Base-by-base conservation (phyloP, 75 land plant genomes). In the Azolla pinnata region DNA sequence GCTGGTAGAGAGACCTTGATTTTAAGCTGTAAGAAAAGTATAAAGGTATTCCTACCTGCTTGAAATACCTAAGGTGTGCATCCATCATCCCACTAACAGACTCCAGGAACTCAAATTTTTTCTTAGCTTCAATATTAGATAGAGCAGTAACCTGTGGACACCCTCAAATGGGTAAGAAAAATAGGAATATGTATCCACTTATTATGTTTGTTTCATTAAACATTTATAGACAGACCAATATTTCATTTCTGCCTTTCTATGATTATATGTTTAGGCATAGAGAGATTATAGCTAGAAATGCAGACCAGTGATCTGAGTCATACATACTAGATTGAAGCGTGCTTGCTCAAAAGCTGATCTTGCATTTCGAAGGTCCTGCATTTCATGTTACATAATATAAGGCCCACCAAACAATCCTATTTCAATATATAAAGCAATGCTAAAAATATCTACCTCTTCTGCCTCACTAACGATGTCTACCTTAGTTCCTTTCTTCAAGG, bases 241-340 rank as follows among this genome's bases (percentile, higher is more conserved):
- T n/a, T n/a, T n/a, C n/a, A n/a, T n/a, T n/a, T n/a, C n/a, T n/a
- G n/a, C n/a, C n/a, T n/a, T n/a, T n/a, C n/a, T n/a, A n/a, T n/a
- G n/a, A n/a, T n/a, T n/a, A n/a, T n/a, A n/a, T n/a, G n/a, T n/a
- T n/a, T n/a, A n/a, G n/a, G n/a, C n/a, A n/a, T n/a, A n/a, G n/a
- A n/a, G n/a, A n/a, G n/a, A n/a, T n/a, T n/a, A n/a, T n/a, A n/a
- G n/a, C n/a, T n/a, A n/a, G n/a, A n/a, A n/a, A n/a, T n/a, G n/a
- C n/a, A 60, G 58, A 44, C 4, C 20, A 55, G 16, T 10, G 32
- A 67, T 38, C 62, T 54, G 49, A 67, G 23, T 7, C 33, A 38
- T 31, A 78, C 85, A 61, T 82, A 93, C 98, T 54, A 93, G 66
- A 75, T 85, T 85, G 71, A 93, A 86, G 58, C 98, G 90, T 35